Conservation (phyloP, 2,329 filamentous ascomycete genomes). For the Pseudogymnoascus sp. region DNA sequence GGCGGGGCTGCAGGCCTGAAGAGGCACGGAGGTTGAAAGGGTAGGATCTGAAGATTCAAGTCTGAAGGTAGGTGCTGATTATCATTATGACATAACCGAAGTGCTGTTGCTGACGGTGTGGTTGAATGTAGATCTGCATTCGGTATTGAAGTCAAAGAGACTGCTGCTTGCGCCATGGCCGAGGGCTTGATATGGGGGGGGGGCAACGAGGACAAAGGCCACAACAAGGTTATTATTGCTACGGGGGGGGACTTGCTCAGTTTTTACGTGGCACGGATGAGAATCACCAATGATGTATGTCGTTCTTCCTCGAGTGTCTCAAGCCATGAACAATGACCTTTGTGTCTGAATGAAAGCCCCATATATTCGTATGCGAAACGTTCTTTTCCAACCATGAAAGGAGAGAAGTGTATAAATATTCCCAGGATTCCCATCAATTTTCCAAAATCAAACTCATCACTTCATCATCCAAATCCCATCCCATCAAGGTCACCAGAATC, state of each 20-base stretch:
- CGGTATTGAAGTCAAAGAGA: neutral
- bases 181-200: neutral
- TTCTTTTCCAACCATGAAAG: neutral
- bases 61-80: neutral
- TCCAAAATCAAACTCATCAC: neutral
- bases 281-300: neutral
- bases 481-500: neutral
- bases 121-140: neutral
- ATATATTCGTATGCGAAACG: neutral
- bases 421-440: neutral
- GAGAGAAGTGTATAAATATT: neutral
- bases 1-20: neutral
- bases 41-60: neutral
- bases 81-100: neutral
- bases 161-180: neutral
- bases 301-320: neutral
- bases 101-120: neutral
- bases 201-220: neutral
- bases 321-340: neutral
- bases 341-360: neutral
- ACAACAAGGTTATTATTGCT: neutral
- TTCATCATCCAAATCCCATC: neutral
- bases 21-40: neutral
- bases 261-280: no score
- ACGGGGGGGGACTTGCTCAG: neutral